phyloP scores from a whole-genome alignment of 306 rosid species.

The Cucurbita ficifolia region DNA sequence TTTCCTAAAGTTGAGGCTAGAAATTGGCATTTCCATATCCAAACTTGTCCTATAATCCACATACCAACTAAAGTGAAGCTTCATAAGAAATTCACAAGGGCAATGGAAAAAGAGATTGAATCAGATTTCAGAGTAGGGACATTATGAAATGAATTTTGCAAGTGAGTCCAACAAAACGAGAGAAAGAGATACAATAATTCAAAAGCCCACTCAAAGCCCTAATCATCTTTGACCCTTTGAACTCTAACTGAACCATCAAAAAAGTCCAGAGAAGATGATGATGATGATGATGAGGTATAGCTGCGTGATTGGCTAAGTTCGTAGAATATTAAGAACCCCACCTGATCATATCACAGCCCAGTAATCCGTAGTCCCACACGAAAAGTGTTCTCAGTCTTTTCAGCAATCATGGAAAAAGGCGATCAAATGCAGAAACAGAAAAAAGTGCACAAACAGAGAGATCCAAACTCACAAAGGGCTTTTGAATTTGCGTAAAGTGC shows the following conservation, averaged over 20 bases:
- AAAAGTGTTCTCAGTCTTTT: not conserved
- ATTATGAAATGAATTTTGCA: not conserved
- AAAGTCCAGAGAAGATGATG: not conserved
- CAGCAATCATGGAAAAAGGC: not conserved
- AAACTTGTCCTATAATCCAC: not conserved
- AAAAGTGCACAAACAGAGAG: not conserved
- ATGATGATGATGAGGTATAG: not conserved
- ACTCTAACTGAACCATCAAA: not conserved
- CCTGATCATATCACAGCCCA: conserved; percentile 1
- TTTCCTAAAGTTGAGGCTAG: not conserved
- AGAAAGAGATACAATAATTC: conserved; percentile 6
- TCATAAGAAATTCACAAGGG: not conserved
- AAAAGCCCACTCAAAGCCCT: not conserved
- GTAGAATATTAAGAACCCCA: not conserved
- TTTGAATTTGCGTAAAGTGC: not conserved
- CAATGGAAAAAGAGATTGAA: conserved; percentile 1
- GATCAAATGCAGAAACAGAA: not conserved
- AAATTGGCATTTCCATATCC: conserved; percentile 4
- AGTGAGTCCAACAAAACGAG: conserved; percentile 4
- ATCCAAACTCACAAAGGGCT: not conserved
- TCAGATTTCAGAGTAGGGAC: not conserved
- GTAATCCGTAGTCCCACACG: conserved; percentile 1
- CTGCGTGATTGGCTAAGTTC: not conserved
- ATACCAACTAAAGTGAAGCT: not conserved
- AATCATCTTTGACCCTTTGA: not conserved